Conservation (phyloP, 768 basidiomycete species). For the Tricholoma saponaceum region DNA sequence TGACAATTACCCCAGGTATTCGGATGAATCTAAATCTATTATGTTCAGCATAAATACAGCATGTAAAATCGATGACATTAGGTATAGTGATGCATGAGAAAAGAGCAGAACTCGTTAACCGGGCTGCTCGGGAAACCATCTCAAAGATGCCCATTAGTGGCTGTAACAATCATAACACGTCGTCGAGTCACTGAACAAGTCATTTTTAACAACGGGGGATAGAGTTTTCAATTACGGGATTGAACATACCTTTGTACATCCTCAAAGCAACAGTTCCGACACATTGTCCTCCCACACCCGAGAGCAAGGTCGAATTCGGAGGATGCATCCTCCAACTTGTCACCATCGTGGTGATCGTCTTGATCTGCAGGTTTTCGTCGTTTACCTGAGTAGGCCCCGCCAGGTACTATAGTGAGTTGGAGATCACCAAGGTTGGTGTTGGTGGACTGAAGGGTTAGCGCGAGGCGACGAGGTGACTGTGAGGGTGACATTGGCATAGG, state of each 20-base stretch:
- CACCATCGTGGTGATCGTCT: constrained; percentile 11
- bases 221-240: not conserved
- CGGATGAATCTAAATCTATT: not conserved
- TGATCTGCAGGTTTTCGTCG: constrained; percentile 11
- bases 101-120: not conserved
- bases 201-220: not conserved
- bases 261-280: constrained; percentile 43
- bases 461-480: constrained; percentile 24
- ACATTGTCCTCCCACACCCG: constrained; percentile 39
- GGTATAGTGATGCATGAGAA: not conserved
- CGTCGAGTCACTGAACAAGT: constrained; percentile 26
- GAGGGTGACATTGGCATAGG: constrained; percentile 25
- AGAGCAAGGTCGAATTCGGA: constrained; percentile 17
- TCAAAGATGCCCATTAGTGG: not conserved
- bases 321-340: not conserved
- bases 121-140: not conserved
- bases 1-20: no score
- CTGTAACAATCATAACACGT: constrained; percentile 38
- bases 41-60: not conserved
- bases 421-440: constrained; percentile 21
- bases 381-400: constrained; percentile 9
- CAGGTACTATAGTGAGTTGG: not conserved
- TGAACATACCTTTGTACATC: constrained; percentile 33
- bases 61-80: not conserved
- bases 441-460: constrained; percentile 24